A percentile compares a stretch with the other conserved stretches of the same genome.
Conservation (phyloP, 208 protist genomes). For the Acanthamoeba divionensis region DNA sequence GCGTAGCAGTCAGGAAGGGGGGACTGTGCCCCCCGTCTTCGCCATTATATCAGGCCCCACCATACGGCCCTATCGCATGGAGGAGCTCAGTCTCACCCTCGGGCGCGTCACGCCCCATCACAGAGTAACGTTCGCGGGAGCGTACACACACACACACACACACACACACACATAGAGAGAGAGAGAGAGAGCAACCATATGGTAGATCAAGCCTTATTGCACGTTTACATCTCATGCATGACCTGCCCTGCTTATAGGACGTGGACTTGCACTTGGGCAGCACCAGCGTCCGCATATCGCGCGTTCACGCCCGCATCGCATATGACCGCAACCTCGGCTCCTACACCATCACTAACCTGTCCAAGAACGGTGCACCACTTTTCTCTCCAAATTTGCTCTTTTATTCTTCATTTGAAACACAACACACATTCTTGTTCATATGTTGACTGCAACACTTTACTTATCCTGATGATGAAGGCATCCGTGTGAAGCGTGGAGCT, state of each 20-base stretch:
- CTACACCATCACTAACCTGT: slow-evolving; percentile 34
- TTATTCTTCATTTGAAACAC: no score
- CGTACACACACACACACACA: no score
- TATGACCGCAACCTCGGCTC: neutral
- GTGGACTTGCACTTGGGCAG: neutral
- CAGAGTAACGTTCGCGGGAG: no score
- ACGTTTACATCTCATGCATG: no score
- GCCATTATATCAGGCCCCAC: neutral
- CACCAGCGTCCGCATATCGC: neutral
- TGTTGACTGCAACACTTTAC: no score
- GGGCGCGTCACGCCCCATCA: neutral
- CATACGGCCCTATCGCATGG: slow-evolving; percentile 27
- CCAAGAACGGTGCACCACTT: slow-evolving; percentile 24
- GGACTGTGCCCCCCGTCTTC: slow-evolving; percentile 2
- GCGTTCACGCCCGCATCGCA: neutral
- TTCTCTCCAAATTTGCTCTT: no score
- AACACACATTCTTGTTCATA: neutral
- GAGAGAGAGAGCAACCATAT: no score
- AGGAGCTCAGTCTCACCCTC: slow-evolving; percentile 2
- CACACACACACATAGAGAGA: no score
- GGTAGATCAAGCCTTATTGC: no score
- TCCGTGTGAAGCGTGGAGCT: neutral
- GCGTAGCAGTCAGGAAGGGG: neutral
- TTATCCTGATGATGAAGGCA: neutral
- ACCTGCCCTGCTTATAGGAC: neutral